phyloP scores from a whole-genome alignment of 306 rosid genomes.

The Trifolium repens region DNA sequence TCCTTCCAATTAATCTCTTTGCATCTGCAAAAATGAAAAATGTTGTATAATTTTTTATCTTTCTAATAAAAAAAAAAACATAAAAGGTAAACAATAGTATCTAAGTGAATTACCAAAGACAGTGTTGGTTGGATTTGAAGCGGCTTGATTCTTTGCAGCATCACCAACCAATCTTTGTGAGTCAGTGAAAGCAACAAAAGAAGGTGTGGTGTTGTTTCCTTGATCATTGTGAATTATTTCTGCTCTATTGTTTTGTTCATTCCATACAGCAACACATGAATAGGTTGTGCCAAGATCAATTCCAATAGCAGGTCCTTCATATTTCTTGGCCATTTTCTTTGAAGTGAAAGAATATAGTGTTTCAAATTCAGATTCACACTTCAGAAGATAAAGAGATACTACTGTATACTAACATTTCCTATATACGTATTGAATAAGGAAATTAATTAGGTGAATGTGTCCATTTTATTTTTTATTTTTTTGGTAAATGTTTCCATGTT shows the following conservation, averaged over 20 bases:
- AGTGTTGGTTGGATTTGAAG: not conserved
- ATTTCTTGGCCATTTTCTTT: not conserved
- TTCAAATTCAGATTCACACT: not conserved
- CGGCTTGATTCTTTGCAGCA: not conserved
- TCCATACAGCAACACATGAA: constrained; percentile 3
- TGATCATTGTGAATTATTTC: not conserved
- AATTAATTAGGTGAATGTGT: too few relatives aligned
- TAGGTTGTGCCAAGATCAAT: not conserved
- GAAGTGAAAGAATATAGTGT: not conserved
- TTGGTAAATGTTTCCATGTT: too few relatives aligned
- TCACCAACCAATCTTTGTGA: not conserved
- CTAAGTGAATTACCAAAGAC: not conserved
- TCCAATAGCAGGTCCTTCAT: not conserved
- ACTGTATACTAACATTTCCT: too few relatives aligned
- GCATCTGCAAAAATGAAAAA: not conserved
- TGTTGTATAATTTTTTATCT: not conserved
- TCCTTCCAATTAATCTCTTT: constrained; percentile 3
- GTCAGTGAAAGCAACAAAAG: not conserved
- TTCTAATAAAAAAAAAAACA: not conserved
- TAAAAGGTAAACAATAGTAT: not conserved
- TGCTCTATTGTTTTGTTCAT: not conserved
- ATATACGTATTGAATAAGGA: too few relatives aligned
- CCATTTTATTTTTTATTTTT: too few relatives aligned
- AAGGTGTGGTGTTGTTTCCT: not conserved
- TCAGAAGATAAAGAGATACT: not conserved